phyloP scores from a whole-genome alignment of 2,329 filamentous ascomycete species.

The Daldinia sp. region DNA sequence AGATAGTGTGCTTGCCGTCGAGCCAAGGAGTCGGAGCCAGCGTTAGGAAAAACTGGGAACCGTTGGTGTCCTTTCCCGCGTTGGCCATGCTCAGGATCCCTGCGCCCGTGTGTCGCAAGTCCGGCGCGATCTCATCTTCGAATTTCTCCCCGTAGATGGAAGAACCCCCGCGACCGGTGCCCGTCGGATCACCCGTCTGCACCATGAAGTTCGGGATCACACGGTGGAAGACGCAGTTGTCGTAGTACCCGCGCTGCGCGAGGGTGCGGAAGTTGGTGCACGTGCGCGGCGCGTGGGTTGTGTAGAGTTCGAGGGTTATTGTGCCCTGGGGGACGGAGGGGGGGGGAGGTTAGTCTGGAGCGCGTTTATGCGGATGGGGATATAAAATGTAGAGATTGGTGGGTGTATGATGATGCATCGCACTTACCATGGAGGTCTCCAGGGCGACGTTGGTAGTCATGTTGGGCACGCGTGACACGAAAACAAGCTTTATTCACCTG shows the following conservation, averaged over 20 bases:
- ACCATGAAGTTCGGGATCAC: conserved; percentile 97
- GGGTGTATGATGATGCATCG: not conserved
- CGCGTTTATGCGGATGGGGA: not conserved
- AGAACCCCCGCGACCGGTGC: conserved; percentile 86
- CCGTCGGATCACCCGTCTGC: conserved; percentile 92
- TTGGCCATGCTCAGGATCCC: conserved; percentile 98
- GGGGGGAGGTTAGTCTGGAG: conserved; percentile 1
- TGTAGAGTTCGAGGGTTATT: conserved; percentile 90
- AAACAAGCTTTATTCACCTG: not conserved
- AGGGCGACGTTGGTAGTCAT: conserved; percentile 84
- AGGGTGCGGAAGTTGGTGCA: conserved; percentile 89
- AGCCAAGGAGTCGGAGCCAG: conserved; percentile 94
- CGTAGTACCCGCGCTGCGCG: conserved; percentile 85
- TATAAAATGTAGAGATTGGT: not conserved
- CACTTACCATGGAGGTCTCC: conserved; percentile 82
- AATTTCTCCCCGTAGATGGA: conserved; percentile 95
- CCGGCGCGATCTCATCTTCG: conserved; percentile 83
- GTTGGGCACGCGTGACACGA: not conserved
- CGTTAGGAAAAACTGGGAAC: conserved; percentile 95
- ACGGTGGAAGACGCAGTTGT: conserved; percentile 86
- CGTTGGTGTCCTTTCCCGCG: conserved; percentile 90
- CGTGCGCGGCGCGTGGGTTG: conserved; percentile 84
- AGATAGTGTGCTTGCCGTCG: conserved; percentile 97
- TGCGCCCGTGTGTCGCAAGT: conserved; percentile 89
- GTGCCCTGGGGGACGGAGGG: conserved; percentile 66